These are phyloP conservation scores for Nakazawaea wickerhamii DNA, from an alignment of 805 yeast genomes.

Conservation along the genomic window DNA sequence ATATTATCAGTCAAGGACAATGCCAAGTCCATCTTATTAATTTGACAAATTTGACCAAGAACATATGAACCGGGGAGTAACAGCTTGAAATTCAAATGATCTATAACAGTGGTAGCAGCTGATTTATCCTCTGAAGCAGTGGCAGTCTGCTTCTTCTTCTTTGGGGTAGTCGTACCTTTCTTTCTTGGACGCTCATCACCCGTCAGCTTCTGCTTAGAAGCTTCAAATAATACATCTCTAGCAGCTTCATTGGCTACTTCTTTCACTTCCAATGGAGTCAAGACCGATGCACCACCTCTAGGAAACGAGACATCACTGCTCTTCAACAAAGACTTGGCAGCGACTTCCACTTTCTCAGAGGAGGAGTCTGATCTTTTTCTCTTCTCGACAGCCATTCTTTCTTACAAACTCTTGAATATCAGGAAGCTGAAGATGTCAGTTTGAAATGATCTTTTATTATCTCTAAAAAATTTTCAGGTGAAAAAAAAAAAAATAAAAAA, in stretches of 20 bases:
- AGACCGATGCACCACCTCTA: conserved; percentile 88
- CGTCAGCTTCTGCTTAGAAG: conserved; percentile 13
- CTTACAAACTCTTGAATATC: neutral
- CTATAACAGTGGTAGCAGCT: conserved; percentile 45
- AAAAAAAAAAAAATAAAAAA: conserved; percentile 11
- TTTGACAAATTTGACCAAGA: conserved; percentile 66
- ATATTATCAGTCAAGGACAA: conserved; percentile 77
- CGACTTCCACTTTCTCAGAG: conserved; percentile 22
- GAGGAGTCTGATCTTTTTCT: conserved; percentile 44
- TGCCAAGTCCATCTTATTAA: conserved; percentile 58
- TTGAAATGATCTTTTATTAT: neutral
- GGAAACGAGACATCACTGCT: conserved; percentile 64
- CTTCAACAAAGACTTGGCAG: conserved; percentile 19
- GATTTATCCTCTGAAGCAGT: conserved; percentile 26
- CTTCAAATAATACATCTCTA: conserved; percentile 72
- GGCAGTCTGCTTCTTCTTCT: conserved; percentile 21
- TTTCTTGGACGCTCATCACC: conserved; percentile 30
- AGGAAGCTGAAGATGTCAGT: neutral
- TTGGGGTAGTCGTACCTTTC: conserved; percentile 26
- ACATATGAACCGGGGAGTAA: conserved; percentile 68
- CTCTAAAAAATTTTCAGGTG: conserved; percentile 10
- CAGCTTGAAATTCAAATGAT: conserved; percentile 55
- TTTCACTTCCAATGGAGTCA: conserved; percentile 86
- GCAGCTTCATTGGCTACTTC: conserved; percentile 92
- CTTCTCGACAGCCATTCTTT: conserved; percentile 28